Base-by-base conservation (phyloP, 2,329 filamentous ascomycete species). In the Gaeumannomyces tritici region DNA sequence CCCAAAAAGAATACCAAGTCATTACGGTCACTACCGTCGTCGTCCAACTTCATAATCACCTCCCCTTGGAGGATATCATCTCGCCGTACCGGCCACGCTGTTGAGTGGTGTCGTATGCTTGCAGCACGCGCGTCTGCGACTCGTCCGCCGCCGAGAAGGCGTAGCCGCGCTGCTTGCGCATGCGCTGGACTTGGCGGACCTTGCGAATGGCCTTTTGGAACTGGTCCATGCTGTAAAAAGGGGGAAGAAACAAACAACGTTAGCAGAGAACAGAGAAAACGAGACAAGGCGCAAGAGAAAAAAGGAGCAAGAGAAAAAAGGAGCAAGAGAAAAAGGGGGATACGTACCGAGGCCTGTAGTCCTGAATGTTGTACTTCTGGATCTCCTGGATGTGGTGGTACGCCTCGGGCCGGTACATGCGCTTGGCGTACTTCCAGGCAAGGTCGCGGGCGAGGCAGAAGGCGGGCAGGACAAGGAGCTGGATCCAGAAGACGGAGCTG, bases 141-240 rank as follows among this genome's bases (percentile, higher is more conserved):
- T 99, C 95, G 73, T 99, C 95, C 63, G 93, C 96, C 76, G 97
- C 93, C 69, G 91, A 96, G 77, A 99, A 99, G 65, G 95, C 95
- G 73, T 99, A 99, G 42, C 95, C 95, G 71, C 95, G 89, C 78
- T 99, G 95, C 78, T 99, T 99, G 73, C 95, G 91, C 95, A 98
- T 99, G 66, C 95, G 90, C 78, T 98, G 95, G 55, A 98, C 95
- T 76, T 99, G 95, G 61, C 95, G 87, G 61, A 99, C 95, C 78
- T 99, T 99, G 70, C 95, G 89, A 72, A 99, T 98, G 27, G 95
- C 95, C 77, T 99, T 99, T 78, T 99, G 95, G 81, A 99, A 99
- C 77, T 99, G 95, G 72, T 99, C 95, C 95, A 99, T 99, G 72
- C 90, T 93, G 66, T 65, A 2, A 29, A n/a, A 58, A 29, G 31